Evolutionary conservation across 345 rosid species (phyloP).

Genomic region (Pseudoturritis turrita): DNA sequence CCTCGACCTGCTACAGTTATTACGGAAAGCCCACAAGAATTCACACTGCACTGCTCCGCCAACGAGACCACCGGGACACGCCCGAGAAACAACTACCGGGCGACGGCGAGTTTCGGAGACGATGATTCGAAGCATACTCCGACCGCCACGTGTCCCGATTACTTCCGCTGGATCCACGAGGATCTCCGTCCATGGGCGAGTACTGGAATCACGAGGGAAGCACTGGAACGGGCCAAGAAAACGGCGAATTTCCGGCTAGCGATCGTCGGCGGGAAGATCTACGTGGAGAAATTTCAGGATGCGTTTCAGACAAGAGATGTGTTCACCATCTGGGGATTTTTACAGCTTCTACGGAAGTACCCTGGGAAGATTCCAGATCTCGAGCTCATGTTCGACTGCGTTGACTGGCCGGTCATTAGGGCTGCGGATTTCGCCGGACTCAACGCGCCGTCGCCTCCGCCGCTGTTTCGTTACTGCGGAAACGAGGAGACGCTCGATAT

Average conservation of each 20-base stretch:
- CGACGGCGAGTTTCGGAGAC: conserved; percentile 23
- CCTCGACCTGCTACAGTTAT: conserved; percentile 1
- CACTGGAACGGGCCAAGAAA: conserved; percentile 44
- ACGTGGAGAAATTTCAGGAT: conserved; percentile 43
- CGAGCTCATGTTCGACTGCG: conserved; percentile 84
- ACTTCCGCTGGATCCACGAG: conserved; percentile 74
- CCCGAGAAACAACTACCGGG: conserved; percentile 35
- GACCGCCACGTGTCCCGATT: conserved; percentile 42
- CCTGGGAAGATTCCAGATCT: conserved; percentile 79
- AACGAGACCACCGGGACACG: conserved; percentile 29
- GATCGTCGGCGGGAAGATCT: conserved; percentile 48
- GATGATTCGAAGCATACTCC: conserved; percentile 7
- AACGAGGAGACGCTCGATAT: conserved; percentile 47
- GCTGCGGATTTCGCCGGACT: conserved; percentile 25
- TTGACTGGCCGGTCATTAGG: conserved; percentile 59
- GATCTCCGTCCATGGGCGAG: conserved; percentile 61
- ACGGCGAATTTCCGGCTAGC: conserved; percentile 63
- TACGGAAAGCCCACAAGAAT: conserved; percentile 23
- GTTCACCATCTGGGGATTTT: conserved; percentile 80
- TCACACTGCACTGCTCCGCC: conserved; percentile 17
- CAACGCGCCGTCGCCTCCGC: conserved; percentile 51
- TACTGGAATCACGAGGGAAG: conserved; percentile 58
- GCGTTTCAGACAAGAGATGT: conserved; percentile 75
- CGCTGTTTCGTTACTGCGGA: conserved; percentile 71
- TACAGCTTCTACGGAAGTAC: conserved; percentile 69